Percentiles rank a stretch among this genome's conserved stretches.
Conservation (phyloP, 1,284 basidiomycete genomes). For the Malassezia obtusa region DNA sequence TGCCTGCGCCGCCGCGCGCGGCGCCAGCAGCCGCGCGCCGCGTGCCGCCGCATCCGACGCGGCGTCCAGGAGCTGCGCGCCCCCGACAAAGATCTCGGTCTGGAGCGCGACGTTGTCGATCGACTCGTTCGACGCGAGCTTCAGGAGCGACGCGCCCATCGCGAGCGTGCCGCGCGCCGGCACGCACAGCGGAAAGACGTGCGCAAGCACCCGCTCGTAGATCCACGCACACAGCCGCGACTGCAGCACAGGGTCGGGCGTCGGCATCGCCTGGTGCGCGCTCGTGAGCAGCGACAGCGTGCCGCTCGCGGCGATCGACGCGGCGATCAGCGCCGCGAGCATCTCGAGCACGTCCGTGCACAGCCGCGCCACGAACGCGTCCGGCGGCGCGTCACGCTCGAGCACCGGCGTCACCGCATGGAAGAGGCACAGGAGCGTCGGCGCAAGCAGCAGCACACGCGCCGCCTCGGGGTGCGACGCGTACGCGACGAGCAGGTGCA, state of each 20-base stretch:
- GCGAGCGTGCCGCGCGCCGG: background rate
- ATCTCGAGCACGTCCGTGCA: constrained; percentile 15
- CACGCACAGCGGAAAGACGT: background rate
- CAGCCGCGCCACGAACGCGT: background rate
- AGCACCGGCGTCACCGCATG: constrained; percentile 25
- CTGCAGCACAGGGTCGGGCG: constrained; percentile 11
- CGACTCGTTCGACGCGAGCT: constrained; percentile 16
- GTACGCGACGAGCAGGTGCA: constrained; percentile 22
- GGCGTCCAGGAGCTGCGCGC: background rate
- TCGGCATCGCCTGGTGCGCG: constrained; percentile 13
- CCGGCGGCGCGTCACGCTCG: background rate
- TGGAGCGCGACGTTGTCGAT: constrained; percentile 2
- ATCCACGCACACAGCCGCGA: constrained; percentile 11
- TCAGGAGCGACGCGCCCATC: constrained; percentile 1
- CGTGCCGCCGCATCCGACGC: background rate
- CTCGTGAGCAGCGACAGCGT: constrained; percentile 16
- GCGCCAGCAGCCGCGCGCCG: background rate
- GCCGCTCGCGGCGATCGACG: constrained; percentile 22
- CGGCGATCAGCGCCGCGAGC: constrained; percentile 21
- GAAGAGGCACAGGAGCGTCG: constrained; percentile 32
- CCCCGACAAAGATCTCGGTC: background rate
- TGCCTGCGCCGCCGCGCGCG: background rate
- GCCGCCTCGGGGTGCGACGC: constrained; percentile 13
- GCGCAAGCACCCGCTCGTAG: constrained; percentile 4
- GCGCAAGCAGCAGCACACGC: constrained; percentile 31